Evolutionary conservation across 345 rosid genomes (phyloP).

Genomic region (Bruguiera gymnorhiza): DNA sequence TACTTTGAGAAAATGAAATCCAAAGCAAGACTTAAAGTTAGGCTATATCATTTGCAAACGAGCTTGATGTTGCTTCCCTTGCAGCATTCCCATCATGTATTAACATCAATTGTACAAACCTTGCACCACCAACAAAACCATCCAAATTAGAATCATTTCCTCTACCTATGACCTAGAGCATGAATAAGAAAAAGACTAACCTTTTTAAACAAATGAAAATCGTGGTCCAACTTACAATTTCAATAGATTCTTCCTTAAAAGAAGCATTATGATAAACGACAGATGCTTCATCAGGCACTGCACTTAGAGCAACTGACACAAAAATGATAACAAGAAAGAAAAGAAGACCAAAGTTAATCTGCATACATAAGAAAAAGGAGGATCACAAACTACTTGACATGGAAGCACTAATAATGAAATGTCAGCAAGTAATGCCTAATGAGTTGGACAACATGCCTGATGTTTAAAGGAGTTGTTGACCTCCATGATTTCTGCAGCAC

Average conservation of each 20-base stretch:
- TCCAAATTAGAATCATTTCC: slow-evolving; percentile 57
- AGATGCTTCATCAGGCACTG: slow-evolving; percentile 68
- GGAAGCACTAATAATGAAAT: neutral
- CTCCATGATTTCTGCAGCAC: slow-evolving; percentile 56
- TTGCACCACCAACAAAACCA: slow-evolving; percentile 70
- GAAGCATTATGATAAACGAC: slow-evolving; percentile 68
- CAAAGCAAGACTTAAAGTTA: no score
- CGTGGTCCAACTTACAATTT: slow-evolving; percentile 55
- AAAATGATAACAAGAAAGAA: slow-evolving; percentile 76
- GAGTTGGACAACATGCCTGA: slow-evolving; percentile 48
- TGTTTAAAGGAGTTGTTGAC: slow-evolving; percentile 49
- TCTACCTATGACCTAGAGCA: slow-evolving; percentile 60
- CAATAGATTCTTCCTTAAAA: slow-evolving; percentile 74
- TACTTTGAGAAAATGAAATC: no score
- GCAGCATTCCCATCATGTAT: slow-evolving; percentile 57
- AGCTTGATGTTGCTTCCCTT: slow-evolving; percentile 1
- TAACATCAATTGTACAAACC: slow-evolving; percentile 84
- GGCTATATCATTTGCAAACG: no score
- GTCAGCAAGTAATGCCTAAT: no score
- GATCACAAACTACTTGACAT: neutral
- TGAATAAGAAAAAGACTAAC: slow-evolving; percentile 24
- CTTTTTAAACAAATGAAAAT: slow-evolving; percentile 17
- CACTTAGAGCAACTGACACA: slow-evolving; percentile 80
- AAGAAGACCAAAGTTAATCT: slow-evolving; percentile 76
- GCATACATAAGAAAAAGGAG: slow-evolving; percentile 29